Percentiles rank a stretch among this genome's conserved stretches.
These are phyloP conservation scores for Lactarius hengduanensis DNA, from an alignment of 768 basidiomycete species.

Conservation along the genomic window DNA sequence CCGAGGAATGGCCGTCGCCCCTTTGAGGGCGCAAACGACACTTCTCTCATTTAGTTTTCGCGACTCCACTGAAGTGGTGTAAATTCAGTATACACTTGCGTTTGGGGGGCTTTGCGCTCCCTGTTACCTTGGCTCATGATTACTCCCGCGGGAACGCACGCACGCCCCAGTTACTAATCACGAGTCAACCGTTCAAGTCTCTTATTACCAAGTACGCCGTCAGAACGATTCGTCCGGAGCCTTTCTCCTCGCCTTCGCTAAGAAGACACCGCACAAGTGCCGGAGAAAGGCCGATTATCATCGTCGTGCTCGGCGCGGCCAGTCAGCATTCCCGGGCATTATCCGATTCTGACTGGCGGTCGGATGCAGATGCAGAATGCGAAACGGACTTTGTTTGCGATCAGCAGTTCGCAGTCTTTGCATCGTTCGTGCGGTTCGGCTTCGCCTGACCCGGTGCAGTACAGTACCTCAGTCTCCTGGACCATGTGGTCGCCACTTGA, in stretches of 20 bases:
- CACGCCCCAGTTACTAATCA: not conserved
- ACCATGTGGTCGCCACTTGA: not conserved
- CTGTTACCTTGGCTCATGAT: not conserved
- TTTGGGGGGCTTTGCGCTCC: not conserved
- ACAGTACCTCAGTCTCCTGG: not conserved
- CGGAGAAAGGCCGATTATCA: not conserved
- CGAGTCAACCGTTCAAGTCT: not conserved
- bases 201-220: not conserved
- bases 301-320: not conserved
- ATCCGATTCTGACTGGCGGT: not conserved
- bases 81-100: not conserved
- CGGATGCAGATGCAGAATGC: not conserved
- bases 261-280: not conserved
- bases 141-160: not conserved
- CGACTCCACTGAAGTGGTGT: not conserved
- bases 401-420: not conserved
- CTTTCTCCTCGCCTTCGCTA: not conserved
- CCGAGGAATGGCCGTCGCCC: not conserved
- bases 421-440: not conserved
- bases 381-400: constrained; percentile 1
- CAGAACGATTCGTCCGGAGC: not conserved
- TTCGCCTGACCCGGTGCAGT: not conserved
- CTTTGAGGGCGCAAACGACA: not conserved
- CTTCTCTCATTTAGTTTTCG: not conserved
- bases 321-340: not conserved